Conservation (phyloP, 176 grass and related monocot genomes). For the Chloris gayana region DNA sequence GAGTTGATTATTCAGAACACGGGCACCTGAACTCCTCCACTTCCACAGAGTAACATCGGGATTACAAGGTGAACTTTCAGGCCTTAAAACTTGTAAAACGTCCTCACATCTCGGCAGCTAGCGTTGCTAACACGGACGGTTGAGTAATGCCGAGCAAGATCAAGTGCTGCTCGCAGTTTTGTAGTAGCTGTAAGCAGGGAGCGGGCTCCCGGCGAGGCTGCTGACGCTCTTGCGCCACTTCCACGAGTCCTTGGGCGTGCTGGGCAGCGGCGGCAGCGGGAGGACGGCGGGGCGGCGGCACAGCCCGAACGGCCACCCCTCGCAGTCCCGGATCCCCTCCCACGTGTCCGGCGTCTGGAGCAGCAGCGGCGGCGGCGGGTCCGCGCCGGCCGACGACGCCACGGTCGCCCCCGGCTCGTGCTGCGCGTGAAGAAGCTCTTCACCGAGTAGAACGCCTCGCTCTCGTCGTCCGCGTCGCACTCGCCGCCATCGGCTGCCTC, state of each 20-base stretch:
- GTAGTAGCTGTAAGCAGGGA: constrained; percentile 26
- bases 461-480: constrained; percentile 54
- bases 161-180: not conserved
- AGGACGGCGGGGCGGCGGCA: constrained; percentile 55
- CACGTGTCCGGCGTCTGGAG: constrained; percentile 28
- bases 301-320: constrained; percentile 98
- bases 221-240: constrained; percentile 69
- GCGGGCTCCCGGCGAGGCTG: constrained; percentile 38
- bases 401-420: constrained; percentile 59
- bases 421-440: constrained; percentile 86
- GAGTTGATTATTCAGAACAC: constrained; percentile 28
- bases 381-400: constrained; percentile 48
- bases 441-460: constrained; percentile 89
- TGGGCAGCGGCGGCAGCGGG: constrained; percentile 74
- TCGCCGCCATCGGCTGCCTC: not conserved
- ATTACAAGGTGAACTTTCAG: not conserved
- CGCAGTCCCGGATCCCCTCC: constrained; percentile 66
- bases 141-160: not conserved
- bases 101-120: constrained; percentile 29
- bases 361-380: not conserved
- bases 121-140: constrained; percentile 37
- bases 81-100: constrained; percentile 2
- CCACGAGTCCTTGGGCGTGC: constrained; percentile 78
- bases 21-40: constrained; percentile 15
- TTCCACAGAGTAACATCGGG: not conserved